Conservation (phyloP, 1,139 yeast species). For the Taphrina confusa region DNA sequence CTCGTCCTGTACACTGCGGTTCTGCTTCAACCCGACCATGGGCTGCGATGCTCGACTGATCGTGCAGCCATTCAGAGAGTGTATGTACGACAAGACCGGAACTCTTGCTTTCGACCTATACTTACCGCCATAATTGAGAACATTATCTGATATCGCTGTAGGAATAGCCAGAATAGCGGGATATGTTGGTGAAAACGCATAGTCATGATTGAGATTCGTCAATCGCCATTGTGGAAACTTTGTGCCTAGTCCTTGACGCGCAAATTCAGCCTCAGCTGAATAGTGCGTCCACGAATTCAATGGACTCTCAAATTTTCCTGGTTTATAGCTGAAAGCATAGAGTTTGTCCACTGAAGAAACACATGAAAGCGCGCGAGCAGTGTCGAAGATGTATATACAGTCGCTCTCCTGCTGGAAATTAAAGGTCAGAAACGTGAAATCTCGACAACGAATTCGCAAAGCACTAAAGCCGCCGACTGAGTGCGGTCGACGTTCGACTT, state of each 20-base stretch:
- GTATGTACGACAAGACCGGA: conserved; percentile 79
- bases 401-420: conserved; percentile 64
- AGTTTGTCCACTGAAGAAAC: conserved; percentile 55
- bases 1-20: conserved; percentile 89
- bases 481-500: conserved; percentile 56
- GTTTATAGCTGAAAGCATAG: conserved; percentile 69
- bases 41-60: conserved; percentile 93
- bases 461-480: conserved; percentile 52
- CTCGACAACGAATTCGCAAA: conserved; percentile 78
- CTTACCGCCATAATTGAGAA: conserved; percentile 77
- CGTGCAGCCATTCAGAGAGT: conserved; percentile 68
- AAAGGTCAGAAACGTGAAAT: conserved; percentile 79
- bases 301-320: conserved; percentile 57
- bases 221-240: conserved; percentile 62
- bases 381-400: conserved; percentile 71
- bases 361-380: conserved; percentile 48
- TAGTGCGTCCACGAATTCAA: conserved; percentile 73
- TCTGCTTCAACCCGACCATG: conserved; percentile 83
- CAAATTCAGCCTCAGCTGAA: conserved; percentile 63
- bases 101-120: conserved; percentile 82
- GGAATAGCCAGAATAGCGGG: conserved; percentile 74
- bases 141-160: conserved; percentile 70
- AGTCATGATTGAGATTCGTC: conserved; percentile 63
- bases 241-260: conserved; percentile 53
- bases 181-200: conserved; percentile 72